A percentile compares a stretch with the other conserved stretches of the same genome.
Evolutionary conservation across 2,329 filamentous ascomycete species (phyloP).

Genomic region (Aplosporella prunicola): DNA sequence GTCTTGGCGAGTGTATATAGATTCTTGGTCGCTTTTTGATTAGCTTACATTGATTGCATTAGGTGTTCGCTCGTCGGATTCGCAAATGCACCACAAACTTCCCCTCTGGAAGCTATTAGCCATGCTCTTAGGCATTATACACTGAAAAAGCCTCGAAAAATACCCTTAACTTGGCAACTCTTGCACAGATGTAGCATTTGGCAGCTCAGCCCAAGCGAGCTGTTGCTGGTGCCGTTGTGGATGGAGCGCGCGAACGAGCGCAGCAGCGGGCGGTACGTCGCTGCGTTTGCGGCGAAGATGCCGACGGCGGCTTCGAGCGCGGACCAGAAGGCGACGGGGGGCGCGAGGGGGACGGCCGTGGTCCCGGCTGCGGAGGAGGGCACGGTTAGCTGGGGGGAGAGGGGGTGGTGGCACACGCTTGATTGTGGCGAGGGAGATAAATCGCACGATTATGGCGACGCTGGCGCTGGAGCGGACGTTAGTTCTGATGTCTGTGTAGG

Average conservation of each 20-base stretch:
- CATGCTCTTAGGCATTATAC: no score
- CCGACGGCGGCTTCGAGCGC: constrained; percentile 2
- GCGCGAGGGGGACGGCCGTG: constrained; percentile 6
- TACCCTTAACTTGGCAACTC: no score
- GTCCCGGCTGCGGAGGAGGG: constrained; percentile 1
- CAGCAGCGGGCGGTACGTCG: constrained; percentile 6
- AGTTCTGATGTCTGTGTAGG: not conserved
- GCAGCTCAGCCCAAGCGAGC: no score
- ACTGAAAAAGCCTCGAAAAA: no score
- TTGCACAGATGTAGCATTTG: no score
- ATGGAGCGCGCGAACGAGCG: constrained; percentile 1
- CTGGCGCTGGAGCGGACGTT: not conserved
- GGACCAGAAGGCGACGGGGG: constrained; percentile 7
- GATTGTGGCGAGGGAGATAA: constrained; percentile 7
- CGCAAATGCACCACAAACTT: no score
- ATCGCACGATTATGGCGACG: constrained; percentile 5
- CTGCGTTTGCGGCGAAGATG: constrained; percentile 6
- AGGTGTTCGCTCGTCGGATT: no score
- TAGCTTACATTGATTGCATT: no score
- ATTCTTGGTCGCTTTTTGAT: no score
- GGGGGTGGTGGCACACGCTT: not conserved
- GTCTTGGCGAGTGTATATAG: no score
- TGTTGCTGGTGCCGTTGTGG: not conserved
- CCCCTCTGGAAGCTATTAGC: no score
- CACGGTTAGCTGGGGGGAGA: not conserved